phyloP scores from a whole-genome alignment of 1,284 basidiomycete genomes.

The Xerocomus cyaneibrunnescens region DNA sequence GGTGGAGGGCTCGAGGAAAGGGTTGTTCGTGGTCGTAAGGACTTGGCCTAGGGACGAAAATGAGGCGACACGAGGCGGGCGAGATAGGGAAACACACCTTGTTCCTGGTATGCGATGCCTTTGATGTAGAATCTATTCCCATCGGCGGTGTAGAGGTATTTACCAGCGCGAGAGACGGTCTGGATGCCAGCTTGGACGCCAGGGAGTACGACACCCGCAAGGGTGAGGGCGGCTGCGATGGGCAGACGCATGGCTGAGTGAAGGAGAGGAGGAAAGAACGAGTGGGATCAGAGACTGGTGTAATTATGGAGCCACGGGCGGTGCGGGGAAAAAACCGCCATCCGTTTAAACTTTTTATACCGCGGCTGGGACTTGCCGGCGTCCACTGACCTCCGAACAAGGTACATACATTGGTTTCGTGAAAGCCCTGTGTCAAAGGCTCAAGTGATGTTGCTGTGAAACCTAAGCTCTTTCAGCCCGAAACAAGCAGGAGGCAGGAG shows the following conservation, averaged over 20 bases:
- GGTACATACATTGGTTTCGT: too few species aligned
- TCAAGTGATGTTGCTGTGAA: too few species aligned
- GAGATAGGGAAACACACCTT: slow-evolving; percentile 49
- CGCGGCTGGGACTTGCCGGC: too few species aligned
- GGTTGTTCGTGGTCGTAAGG: slow-evolving; percentile 52
- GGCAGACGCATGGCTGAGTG: slow-evolving; percentile 23
- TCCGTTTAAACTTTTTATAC: slow-evolving; percentile 15
- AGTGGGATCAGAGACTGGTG: neutral
- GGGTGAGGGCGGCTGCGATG: slow-evolving; percentile 15
- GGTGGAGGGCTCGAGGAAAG: slow-evolving; percentile 76
- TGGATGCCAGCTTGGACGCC: slow-evolving; percentile 56
- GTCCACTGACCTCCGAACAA: too few species aligned
- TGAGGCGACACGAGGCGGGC: neutral
- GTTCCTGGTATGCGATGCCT: slow-evolving; percentile 88
- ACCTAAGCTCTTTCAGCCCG: too few species aligned
- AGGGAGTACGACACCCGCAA: slow-evolving; percentile 33
- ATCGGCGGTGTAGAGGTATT: slow-evolving; percentile 75
- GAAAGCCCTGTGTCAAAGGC: too few species aligned
- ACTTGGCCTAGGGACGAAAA: slow-evolving; percentile 43
- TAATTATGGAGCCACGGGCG: neutral
- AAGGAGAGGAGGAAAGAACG: slow-evolving; percentile 8
- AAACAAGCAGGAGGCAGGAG: too few species aligned
- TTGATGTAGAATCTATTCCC: slow-evolving; percentile 88
- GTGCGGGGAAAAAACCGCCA: slow-evolving; percentile 1
- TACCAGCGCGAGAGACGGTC: slow-evolving; percentile 61